Base-by-base conservation (phyloP, 768 basidiomycete species). In the Phaffia tasmanica region DNA sequence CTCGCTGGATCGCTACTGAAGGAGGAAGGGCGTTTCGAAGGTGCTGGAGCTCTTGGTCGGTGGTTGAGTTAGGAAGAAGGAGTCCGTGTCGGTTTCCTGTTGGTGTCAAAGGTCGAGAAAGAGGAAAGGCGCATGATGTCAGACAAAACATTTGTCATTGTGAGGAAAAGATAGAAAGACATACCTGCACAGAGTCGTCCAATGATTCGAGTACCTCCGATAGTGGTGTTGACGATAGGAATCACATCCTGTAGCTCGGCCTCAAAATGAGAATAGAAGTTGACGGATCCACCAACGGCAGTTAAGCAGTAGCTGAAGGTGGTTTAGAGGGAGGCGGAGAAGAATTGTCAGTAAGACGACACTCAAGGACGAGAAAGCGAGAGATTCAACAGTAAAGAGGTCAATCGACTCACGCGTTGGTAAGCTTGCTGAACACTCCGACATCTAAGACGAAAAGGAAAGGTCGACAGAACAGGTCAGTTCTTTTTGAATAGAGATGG, bases 41-140 rank as follows among this genome's bases (percentile, higher is more conserved):
- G 77, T 99, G 95, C 77, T 97, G 95, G 1, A 98, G 84, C 76
- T 99, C 95, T 75, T 98, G 95, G 76, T 98, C 95, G 60, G 93
- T 93, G 57, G 95, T 93, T 63, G 91, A 85, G 62, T 88, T 85
- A 11, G 95, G 95, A 27, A 99, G 90, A 68, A 99, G 88, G 32
- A 99, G 84, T 64, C 95, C 95, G 76, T 99, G 93, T 70, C 90
- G 85, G 79, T 99, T 99, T 66, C 92, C 91, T 87, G 74, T 21
- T 18, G 27, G 30, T 32, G 55, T 2, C 0, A 18, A 63, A 50
- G 19, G n/a, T 49, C 14, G 49, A 46, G 16, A 18, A 29, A 32
- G 57, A 53, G 19, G 42, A 61, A 25, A 30, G 59, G 21, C 5
- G 49, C 16, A 32, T 57, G n/a, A 42, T 47, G 57, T 19, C 16